phyloP scores from a whole-genome alignment of 768 basidiomycete genomes.

The Thelephora aurantiotincta region DNA sequence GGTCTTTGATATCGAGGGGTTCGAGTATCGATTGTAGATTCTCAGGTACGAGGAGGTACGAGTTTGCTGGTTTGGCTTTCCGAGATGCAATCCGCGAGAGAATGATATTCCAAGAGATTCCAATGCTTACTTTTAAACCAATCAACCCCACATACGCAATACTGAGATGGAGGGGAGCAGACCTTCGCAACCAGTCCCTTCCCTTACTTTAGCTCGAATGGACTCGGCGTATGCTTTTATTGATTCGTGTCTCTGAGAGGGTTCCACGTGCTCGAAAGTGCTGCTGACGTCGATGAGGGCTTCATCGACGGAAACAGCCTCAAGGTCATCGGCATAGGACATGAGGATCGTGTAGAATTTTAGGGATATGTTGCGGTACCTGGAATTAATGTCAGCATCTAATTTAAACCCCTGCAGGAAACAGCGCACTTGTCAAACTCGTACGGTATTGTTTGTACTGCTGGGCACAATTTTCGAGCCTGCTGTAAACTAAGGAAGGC shows the following conservation, averaged over 20 bases:
- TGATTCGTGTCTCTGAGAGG: slow-evolving; percentile 17
- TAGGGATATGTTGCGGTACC: slow-evolving; percentile 74
- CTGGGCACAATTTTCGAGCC: slow-evolving; percentile 63
- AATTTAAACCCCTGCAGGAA: neutral
- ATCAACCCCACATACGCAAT: neutral
- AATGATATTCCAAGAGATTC: slow-evolving; percentile 83
- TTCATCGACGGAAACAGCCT: slow-evolving; percentile 95
- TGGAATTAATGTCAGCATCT: slow-evolving; percentile 17
- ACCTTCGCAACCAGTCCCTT: slow-evolving; percentile 83
- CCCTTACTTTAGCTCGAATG: slow-evolving; percentile 64
- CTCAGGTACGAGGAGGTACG: slow-evolving; percentile 53
- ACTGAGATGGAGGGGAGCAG: slow-evolving; percentile 5
- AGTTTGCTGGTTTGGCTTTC: slow-evolving; percentile 81
- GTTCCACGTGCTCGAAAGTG: slow-evolving; percentile 26
- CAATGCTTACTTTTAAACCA: slow-evolving; percentile 61
- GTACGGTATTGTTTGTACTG: slow-evolving; percentile 70
- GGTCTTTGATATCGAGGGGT: slow-evolving; percentile 59
- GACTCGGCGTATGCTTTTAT: slow-evolving; percentile 70
- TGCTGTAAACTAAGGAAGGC: slow-evolving; percentile 48
- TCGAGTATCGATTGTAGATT: slow-evolving; percentile 42
- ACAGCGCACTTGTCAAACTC: slow-evolving; percentile 69
- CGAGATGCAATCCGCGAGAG: slow-evolving; percentile 87
- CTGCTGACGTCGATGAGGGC: slow-evolving; percentile 82
- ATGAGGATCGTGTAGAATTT: slow-evolving; percentile 90
- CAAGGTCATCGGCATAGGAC: slow-evolving; percentile 77